A percentile compares a stretch with the other conserved stretches of the same genome.
phyloP scores from a whole-genome alignment of 169 alveolate species.

The Eimeria sp. region DNA sequence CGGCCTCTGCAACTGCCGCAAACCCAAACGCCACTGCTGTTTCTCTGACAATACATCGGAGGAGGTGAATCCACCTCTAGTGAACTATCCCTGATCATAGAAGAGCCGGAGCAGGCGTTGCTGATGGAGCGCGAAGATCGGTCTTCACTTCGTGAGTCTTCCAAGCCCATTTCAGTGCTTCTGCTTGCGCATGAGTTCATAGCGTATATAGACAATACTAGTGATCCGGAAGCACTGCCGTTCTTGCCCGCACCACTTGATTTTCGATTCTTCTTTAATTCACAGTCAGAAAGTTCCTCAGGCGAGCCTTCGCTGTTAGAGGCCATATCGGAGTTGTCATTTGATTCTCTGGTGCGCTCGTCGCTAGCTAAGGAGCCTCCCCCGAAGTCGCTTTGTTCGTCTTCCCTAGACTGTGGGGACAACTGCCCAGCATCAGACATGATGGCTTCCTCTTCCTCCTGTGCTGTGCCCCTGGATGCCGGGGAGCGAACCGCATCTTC shows the following conservation, averaged over 20 bases:
- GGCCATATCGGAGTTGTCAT: conserved; percentile 32
- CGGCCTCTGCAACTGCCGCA: conserved; percentile 65
- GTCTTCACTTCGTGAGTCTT: conserved; percentile 6
- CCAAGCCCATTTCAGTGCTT: conserved; percentile 54
- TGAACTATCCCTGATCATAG: conserved; percentile 2
- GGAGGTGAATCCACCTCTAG: not conserved
- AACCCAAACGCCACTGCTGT: conserved; percentile 41
- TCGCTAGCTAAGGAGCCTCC: conserved; percentile 46
- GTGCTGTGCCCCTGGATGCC: conserved; percentile 27
- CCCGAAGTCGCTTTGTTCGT: conserved; percentile 3
- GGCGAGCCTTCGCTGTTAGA: conserved; percentile 54
- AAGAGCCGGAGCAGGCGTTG: conserved; percentile 18
- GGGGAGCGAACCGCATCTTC: conserved; percentile 14
- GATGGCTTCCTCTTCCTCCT: conserved; percentile 37
- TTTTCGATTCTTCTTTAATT: not conserved
- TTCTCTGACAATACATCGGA: conserved; percentile 55
- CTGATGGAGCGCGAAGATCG: conserved; percentile 24
- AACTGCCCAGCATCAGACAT: conserved; percentile 4
- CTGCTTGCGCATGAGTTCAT: conserved; percentile 43
- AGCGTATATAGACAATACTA: conserved; percentile 33
- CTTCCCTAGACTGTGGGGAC: conserved; percentile 21
- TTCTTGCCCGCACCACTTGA: not conserved
- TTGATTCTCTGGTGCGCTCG: conserved; percentile 20
- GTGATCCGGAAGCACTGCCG: not conserved
- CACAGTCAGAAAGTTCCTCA: conserved; percentile 26